Conservation (phyloP, 331 rosid genomes). For the Malus hybrid region DNA sequence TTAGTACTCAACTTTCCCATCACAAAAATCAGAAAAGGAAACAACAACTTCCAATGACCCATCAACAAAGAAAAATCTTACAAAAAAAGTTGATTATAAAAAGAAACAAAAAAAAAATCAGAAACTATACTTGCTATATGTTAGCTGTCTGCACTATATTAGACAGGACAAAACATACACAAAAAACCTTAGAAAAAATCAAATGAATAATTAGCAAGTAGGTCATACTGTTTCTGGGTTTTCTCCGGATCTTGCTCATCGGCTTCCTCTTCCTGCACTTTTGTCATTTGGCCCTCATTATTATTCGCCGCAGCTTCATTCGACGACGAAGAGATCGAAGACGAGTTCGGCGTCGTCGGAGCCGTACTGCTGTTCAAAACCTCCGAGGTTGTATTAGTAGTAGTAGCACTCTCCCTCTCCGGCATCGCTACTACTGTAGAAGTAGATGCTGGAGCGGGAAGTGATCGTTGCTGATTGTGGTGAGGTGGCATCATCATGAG, state of each 20-base stretch:
- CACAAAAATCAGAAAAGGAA: conserved; percentile 1
- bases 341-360: conserved; percentile 60
- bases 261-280: conserved; percentile 14
- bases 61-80: neutral
- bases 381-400: conserved; percentile 32
- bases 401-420: conserved; percentile 9
- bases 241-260: conserved; percentile 41
- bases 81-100: neutral
- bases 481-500: conserved; percentile 8
- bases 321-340: conserved; percentile 61
- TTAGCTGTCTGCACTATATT: neutral
- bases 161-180: neutral
- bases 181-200: neutral
- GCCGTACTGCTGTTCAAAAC: conserved; percentile 36
- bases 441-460: conserved; percentile 17
- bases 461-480: neutral
- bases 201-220: neutral
- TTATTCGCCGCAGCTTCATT: conserved; percentile 31
- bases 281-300: neutral
- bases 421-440: conserved; percentile 25
- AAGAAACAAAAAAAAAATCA: neutral
- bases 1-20: too few species aligned
- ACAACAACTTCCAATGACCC: neutral
- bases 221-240: conserved; percentile 46
- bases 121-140: neutral